Conservation (phyloP, 1,284 basidiomycete genomes). For the Leucoagaricus sp. region DNA sequence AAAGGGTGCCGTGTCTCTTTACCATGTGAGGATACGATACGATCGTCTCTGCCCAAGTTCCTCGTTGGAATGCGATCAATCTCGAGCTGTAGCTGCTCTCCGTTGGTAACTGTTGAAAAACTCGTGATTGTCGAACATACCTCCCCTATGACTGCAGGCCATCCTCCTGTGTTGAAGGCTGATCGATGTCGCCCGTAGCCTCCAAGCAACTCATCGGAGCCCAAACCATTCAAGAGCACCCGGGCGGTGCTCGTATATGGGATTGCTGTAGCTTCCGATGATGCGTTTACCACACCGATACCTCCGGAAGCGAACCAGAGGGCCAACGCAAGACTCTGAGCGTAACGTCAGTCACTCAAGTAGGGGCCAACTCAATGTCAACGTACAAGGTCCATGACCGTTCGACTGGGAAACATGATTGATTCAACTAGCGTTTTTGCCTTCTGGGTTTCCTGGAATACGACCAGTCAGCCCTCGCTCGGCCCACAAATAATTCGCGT, state of each 20-base stretch:
- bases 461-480: conserved; percentile 4
- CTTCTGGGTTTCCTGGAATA: conserved; percentile 61
- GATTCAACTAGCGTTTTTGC: conserved; percentile 62
- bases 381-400: conserved; percentile 91
- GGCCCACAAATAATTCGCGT: conserved; percentile 25
- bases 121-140: conserved; percentile 39
- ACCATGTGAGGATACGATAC: conserved; percentile 85
- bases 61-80: conserved; percentile 88
- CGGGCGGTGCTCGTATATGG: conserved; percentile 76
- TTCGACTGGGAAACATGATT: conserved; percentile 80
- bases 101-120: background rate
- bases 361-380: background rate
- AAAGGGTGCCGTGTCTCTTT: conserved; percentile 93
- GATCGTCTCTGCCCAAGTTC: conserved; percentile 94
- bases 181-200: conserved; percentile 92
- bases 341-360: conserved; percentile 5
- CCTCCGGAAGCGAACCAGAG: conserved; percentile 93
- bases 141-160: conserved; percentile 80
- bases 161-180: conserved; percentile 68
- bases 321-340: conserved; percentile 86
- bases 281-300: conserved; percentile 52
- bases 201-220: conserved; percentile 94
- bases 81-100: conserved; percentile 91
- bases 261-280: conserved; percentile 34
- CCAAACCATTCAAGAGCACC: conserved; percentile 90